Evolutionary conservation across 129 eudicot species (phyloP).

Genomic region (Chrysanthemum makinoi): DNA sequence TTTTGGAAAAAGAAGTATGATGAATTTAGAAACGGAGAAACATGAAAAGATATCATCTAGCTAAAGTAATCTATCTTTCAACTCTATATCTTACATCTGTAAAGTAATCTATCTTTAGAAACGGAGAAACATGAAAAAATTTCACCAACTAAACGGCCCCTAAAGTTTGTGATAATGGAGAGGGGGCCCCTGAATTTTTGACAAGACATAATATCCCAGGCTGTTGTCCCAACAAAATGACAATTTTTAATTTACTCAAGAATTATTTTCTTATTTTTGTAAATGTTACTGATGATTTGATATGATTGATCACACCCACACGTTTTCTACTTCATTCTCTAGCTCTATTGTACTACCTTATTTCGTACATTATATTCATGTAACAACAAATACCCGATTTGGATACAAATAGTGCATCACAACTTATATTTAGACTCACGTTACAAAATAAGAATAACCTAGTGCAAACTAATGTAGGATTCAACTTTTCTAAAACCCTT

Average conservation of each 20-base stretch:
- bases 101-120: too few species aligned
- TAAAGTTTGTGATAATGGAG: conserved; percentile 27
- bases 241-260: conserved; percentile 24
- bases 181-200: conserved; percentile 27
- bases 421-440: neutral
- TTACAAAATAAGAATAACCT: neutral
- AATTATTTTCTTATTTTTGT: neutral
- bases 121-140: too few species aligned
- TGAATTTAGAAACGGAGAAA: neutral
- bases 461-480: too few species aligned
- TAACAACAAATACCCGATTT: conserved; percentile 11
- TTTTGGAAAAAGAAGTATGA: neutral
- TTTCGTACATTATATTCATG: conserved; percentile 4
- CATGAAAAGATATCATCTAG: too few species aligned
- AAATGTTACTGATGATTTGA: conserved; percentile 11
- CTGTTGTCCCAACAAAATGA: conserved; percentile 44
- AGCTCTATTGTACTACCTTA: conserved; percentile 32
- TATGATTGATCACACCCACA: conserved; percentile 40
- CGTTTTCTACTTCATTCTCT: conserved; percentile 40
- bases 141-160: too few species aligned
- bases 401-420: neutral
- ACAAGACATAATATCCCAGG: conserved; percentile 40
- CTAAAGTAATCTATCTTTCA: too few species aligned
- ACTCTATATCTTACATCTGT: too few species aligned
- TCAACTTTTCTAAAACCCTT: too few species aligned